Percentiles rank a stretch among this genome's conserved stretches.
Conservation (phyloP, 305 asterid genomes). For the Solanum hybrid region DNA sequence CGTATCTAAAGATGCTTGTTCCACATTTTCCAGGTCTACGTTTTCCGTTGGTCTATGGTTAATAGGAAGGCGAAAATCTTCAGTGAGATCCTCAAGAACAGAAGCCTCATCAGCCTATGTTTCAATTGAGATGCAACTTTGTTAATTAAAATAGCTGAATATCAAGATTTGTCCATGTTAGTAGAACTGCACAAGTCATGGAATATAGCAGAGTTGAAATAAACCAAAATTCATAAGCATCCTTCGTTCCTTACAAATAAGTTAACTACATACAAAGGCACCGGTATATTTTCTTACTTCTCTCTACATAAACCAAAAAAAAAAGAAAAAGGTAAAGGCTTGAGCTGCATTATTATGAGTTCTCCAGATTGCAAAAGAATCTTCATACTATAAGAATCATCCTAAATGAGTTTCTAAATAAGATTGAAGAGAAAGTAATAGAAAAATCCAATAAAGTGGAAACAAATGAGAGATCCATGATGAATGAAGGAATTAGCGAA, state of each 20-base stretch:
- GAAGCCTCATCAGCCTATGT: constrained; percentile 53
- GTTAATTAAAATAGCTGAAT: neutral
- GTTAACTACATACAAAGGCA: neutral
- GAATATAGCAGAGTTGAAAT: neutral
- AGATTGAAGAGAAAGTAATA: neutral
- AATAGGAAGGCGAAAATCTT: constrained; percentile 82
- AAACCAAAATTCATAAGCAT: neutral
- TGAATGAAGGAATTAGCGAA: neutral
- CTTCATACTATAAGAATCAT: neutral
- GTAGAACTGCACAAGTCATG: neutral
- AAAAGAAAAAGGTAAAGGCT: neutral
- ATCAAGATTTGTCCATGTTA: neutral
- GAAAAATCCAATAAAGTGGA: neutral
- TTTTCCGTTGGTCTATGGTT: constrained; percentile 77
- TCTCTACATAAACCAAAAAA: neutral
- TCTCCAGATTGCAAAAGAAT: neutral
- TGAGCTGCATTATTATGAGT: neutral
- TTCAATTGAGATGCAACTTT: neutral
- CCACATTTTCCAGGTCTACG: constrained; percentile 79
- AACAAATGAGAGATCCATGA: neutral
- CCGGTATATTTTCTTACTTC: neutral
- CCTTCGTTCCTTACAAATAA: neutral
- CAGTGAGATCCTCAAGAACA: constrained; percentile 82
- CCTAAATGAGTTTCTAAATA: neutral
- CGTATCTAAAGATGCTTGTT: constrained; percentile 85